These are phyloP conservation scores for Saccharomycopsis sp. DNA, from an alignment of 805 yeast genomes.

Conservation along the genomic window DNA sequence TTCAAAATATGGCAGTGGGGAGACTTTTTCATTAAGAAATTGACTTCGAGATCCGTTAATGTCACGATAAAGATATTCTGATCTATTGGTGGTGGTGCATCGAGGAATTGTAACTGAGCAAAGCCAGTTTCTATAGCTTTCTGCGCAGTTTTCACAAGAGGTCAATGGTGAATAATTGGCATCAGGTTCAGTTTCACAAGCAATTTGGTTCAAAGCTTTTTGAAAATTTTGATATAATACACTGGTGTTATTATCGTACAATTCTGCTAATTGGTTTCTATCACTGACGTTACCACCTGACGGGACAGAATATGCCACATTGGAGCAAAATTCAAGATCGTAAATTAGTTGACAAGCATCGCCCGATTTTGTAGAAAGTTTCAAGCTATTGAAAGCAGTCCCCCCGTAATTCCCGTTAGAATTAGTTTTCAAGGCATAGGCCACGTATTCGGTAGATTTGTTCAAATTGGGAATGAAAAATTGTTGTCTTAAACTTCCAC, in stretches of 20 bases:
- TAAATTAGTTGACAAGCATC: conserved; percentile 64
- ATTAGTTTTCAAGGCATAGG: conserved; percentile 47
- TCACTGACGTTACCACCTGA: conserved; percentile 21
- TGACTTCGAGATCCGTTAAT: conserved; percentile 47
- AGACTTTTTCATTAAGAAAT: conserved; percentile 42
- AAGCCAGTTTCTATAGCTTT: conserved; percentile 74
- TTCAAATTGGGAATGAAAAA: conserved; percentile 54
- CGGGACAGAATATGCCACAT: conserved; percentile 86
- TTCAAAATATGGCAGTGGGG: conserved; percentile 62
- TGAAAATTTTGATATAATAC: conserved; percentile 54
- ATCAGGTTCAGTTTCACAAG: conserved; percentile 62
- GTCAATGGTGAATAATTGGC: conserved; percentile 64
- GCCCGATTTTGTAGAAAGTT: conserved; percentile 43
- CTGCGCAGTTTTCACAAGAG: conserved; percentile 62
- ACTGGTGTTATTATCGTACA: conserved; percentile 58
- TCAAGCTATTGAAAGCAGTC: conserved; percentile 43
- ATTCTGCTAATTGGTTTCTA: conserved; percentile 26
- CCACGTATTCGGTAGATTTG: conserved; percentile 50
- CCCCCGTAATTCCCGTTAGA: conserved; percentile 43
- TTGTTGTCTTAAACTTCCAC: conserved; percentile 45
- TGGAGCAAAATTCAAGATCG: conserved; percentile 64
- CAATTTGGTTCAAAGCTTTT: conserved; percentile 61
- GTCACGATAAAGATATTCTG: conserved; percentile 37
- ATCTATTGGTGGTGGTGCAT: conserved; percentile 45
- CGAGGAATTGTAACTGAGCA: conserved; percentile 85